A percentile compares a stretch with the other conserved stretches of the same genome.
phyloP scores from a whole-genome alignment of 192 early-diverging fungal species.

The Coemansia sp. region DNA sequence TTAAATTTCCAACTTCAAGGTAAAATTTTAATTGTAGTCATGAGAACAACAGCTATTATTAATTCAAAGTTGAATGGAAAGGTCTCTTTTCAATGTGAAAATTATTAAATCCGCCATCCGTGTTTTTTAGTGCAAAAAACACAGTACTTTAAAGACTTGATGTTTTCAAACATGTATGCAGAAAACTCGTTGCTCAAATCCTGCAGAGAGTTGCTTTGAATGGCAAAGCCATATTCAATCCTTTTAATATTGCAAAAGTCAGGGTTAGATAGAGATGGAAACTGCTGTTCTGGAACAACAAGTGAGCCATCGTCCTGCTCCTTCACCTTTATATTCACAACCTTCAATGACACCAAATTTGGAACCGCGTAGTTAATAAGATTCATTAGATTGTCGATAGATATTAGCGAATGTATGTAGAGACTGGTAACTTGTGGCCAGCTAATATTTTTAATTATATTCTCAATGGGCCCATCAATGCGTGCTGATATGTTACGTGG shows the following conservation, averaged over 20 bases:
- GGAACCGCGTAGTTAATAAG: neutral
- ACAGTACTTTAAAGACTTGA: neutral
- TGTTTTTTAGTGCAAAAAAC: neutral
- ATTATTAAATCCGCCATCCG: neutral
- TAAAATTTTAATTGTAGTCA: too few species aligned
- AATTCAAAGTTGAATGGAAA: neutral
- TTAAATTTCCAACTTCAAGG: too few species aligned
- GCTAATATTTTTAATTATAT: neutral
- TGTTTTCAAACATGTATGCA: neutral
- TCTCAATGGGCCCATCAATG: neutral
- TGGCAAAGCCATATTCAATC: neutral
- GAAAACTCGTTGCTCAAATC: neutral
- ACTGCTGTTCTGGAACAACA: neutral
- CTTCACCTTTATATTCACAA: neutral
- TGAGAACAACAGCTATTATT: too few species aligned
- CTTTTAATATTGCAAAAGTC: neutral
- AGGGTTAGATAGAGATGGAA: neutral
- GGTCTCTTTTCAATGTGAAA: neutral
- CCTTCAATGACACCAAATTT: neutral
- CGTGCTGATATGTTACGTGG: neutral
- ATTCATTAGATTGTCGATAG: neutral
- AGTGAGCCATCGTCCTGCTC: neutral
- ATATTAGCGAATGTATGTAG: neutral
- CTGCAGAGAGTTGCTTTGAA: neutral
- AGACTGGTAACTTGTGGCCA: slow-evolving; percentile 1